Evolutionary conservation across 495 filamentous ascomycete genomes (phyloP), one percentile per base, ranked within the genome.

Genomic region (Coniosporium apollinis): DNA sequence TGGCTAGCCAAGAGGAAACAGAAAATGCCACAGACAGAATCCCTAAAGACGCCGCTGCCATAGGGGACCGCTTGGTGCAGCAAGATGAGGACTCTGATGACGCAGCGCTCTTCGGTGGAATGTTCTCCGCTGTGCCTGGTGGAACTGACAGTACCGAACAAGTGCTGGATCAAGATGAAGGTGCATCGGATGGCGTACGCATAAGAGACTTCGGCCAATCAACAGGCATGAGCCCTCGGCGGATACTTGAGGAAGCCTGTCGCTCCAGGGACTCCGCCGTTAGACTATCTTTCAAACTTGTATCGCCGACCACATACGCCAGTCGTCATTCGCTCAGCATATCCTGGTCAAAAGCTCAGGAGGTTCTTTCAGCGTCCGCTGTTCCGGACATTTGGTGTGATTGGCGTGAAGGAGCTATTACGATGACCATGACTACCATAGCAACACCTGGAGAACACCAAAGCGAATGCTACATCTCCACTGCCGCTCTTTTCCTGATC

Each of bases 181-280:
- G 20, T 8, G 7, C 18, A 5, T 9, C 20, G 3, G 15, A 22
- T 5, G 68, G 55, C 31, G 57, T 82, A 5, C 67, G 49, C 2
- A 66, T 91, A 34, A 60, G 83, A 34, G 74, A 94, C 42, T 94
- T 97, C 67, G 86, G 84, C 11, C 78, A 80, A 50, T 74, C 66
- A 62, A 69, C 61, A 11, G 79, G 82, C 22, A 52, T 87, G 10
- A 76, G 56, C 42, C 82, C 82, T 14, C 66, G 71, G 26, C 64
- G 74, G 37, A 66, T 81, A 26, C 55, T 97, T 11, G 83, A 94
- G 47, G 89, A 94, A 55, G 70, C 82, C 29, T 92, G 84, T 51
- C 79, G 76, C 44, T 71, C 83, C 39, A 78, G 74, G 62, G 84
- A 92, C 52, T 60, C 78, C 4, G 59, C 62, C 5, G 74, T 65